Percentiles rank a stretch among this genome's conserved stretches.
Conservation (phyloP, 768 basidiomycete genomes). For the Rhizopogon vinicolor region DNA sequence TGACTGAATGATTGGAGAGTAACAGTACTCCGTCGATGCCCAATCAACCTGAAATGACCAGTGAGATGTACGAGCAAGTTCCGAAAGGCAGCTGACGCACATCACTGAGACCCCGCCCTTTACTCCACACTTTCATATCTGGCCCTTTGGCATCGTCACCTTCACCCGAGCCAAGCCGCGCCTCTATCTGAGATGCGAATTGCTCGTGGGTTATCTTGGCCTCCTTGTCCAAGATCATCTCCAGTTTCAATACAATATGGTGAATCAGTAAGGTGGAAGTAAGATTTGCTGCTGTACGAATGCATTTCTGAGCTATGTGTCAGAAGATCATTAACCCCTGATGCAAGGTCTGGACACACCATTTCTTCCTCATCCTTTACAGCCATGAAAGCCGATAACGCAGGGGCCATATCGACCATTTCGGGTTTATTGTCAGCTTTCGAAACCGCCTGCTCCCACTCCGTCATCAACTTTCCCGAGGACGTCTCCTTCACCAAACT, state of each 20-base stretch:
- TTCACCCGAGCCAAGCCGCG: slow-evolving; percentile 73
- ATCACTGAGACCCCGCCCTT: slow-evolving; percentile 67
- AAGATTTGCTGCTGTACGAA: slow-evolving; percentile 67
- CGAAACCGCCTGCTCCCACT: slow-evolving; percentile 72
- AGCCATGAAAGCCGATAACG: slow-evolving; percentile 75
- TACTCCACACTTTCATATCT: slow-evolving; percentile 90
- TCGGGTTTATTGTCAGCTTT: slow-evolving; percentile 61
- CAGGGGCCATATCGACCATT: slow-evolving; percentile 70
- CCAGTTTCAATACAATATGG: slow-evolving; percentile 84
- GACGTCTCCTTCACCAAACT: slow-evolving; percentile 79
- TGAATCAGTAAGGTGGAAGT: slow-evolving; percentile 83
- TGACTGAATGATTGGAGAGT: slow-evolving; percentile 94
- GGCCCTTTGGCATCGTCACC: slow-evolving; percentile 68
- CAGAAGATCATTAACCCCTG: slow-evolving; percentile 4
- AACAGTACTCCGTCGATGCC: slow-evolving; percentile 88
- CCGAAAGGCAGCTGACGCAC: slow-evolving; percentile 39
- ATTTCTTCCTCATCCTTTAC: slow-evolving; percentile 91
- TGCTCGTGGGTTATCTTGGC: slow-evolving; percentile 87
- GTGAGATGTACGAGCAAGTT: not conserved
- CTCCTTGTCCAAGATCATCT: slow-evolving; percentile 88
- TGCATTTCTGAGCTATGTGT: slow-evolving; percentile 56
- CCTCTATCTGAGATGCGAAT: slow-evolving; percentile 82
- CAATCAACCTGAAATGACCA: slow-evolving; percentile 68
- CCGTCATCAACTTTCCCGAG: slow-evolving; percentile 79
- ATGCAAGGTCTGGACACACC: slow-evolving; percentile 40